These are phyloP conservation scores for Hypoxylon sp. DNA, from an alignment of 2,329 filamentous ascomycete genomes.

Conservation along the genomic window DNA sequence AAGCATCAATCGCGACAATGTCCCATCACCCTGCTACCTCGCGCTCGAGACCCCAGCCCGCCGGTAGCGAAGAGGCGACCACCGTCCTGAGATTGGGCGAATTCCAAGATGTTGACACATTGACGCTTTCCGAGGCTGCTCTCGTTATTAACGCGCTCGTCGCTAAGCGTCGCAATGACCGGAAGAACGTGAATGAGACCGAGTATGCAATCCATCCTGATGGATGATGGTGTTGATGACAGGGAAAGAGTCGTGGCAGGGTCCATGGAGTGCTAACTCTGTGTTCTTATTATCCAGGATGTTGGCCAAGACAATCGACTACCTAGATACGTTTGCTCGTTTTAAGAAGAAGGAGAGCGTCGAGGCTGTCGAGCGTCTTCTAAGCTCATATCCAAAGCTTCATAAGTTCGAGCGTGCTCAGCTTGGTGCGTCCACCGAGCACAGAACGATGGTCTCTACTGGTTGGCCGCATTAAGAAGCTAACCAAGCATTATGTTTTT, in stretches of 20 bases:
- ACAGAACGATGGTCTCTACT: background rate
- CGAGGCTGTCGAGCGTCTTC: conserved; percentile 90
- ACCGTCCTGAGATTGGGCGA: conserved; percentile 88
- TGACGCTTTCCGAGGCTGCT: conserved; percentile 92
- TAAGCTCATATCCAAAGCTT: conserved; percentile 81
- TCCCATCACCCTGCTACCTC: conserved; percentile 67
- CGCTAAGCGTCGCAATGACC: conserved; percentile 82
- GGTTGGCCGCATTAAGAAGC: background rate
- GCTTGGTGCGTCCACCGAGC: conserved; percentile 74
- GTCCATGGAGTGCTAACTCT: conserved; percentile 15
- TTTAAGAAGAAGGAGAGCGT: conserved; percentile 97
- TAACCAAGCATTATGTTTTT: conserved; percentile 38
- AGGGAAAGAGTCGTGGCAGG: background rate
- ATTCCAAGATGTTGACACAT: conserved; percentile 90
- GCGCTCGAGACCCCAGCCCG: conserved; percentile 76
- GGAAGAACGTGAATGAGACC: conserved; percentile 86
- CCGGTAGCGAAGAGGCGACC: conserved; percentile 90
- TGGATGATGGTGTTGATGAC: background rate
- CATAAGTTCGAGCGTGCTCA: conserved; percentile 95
- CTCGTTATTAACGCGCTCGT: conserved; percentile 93
- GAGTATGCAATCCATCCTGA: conserved; percentile 71
- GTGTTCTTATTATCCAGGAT: conserved; percentile 66
- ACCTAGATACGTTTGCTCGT: conserved; percentile 93
- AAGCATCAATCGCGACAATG: conserved; percentile 31
- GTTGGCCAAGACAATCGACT: conserved; percentile 89